Conservation (phyloP, 441 rosid genomes). For the Gossypium schwendimanii region DNA sequence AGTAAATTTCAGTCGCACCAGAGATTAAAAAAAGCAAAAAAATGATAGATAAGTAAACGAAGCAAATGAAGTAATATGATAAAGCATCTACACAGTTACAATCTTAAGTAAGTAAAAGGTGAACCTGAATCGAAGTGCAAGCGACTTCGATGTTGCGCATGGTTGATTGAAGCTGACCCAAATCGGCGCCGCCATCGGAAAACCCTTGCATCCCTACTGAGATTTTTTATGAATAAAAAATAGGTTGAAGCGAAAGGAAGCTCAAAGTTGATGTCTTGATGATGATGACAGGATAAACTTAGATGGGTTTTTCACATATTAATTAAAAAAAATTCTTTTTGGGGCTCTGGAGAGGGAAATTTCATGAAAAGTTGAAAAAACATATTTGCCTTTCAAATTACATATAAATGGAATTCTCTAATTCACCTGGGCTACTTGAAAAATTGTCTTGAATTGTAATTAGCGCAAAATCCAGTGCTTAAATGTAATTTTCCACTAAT, state of each 20-base stretch:
- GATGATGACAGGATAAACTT: not conserved
- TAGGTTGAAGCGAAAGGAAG: constrained; percentile 1
- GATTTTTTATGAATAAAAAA: not conserved
- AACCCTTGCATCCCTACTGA: constrained; percentile 40
- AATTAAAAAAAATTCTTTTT: not conserved
- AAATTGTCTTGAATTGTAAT: not conserved
- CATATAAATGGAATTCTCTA: not conserved
- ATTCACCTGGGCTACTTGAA: not conserved
- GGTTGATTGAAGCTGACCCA: constrained; percentile 71
- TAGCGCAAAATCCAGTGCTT: not conserved
- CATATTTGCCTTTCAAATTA: not conserved
- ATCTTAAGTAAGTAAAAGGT: constrained; percentile 7
- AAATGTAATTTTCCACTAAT: not conserved
- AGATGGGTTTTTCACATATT: not conserved
- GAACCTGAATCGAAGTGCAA: constrained; percentile 83
- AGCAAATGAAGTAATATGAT: not conserved
- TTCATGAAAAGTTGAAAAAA: not conserved
- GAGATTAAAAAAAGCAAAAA: not conserved
- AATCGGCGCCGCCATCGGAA: constrained; percentile 41
- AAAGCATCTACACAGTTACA: not conserved
- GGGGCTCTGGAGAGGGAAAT: not conserved
- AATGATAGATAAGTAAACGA: not conserved
- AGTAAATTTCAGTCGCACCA: not conserved
- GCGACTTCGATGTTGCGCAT: constrained; percentile 94
- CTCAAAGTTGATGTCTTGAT: not conserved